A percentile compares a stretch with the other conserved stretches of the same genome.
Conservation (phyloP, 176 grass and related monocot species). For the Paspalum notatum region DNA sequence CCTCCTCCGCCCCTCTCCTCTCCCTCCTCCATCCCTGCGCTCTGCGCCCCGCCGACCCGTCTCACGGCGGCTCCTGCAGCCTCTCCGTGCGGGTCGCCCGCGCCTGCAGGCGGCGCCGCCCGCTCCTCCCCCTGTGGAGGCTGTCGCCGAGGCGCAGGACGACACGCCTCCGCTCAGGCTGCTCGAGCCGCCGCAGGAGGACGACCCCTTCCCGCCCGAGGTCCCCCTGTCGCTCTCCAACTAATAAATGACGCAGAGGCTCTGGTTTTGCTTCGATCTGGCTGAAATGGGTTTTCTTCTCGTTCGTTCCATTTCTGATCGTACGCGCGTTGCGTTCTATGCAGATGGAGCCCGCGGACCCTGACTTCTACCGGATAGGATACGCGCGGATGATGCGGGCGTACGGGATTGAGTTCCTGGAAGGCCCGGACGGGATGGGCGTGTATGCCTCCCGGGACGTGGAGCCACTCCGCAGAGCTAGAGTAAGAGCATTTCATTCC, state of each 20-base stretch:
- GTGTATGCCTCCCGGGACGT: slow-evolving; percentile 88
- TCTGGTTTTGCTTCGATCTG: neutral
- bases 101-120: slow-evolving; percentile 41
- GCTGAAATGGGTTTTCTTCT: too few species aligned
- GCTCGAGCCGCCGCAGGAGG: slow-evolving; percentile 58
- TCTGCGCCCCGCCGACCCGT: neutral
- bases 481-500: slow-evolving; percentile 49
- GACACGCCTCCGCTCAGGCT: slow-evolving; percentile 53
- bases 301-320: neutral
- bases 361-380: slow-evolving; percentile 91
- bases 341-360: slow-evolving; percentile 86
- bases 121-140: slow-evolving; percentile 12
- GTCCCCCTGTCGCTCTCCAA: neutral
- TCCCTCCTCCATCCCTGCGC: neutral
- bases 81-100: slow-evolving; percentile 33
- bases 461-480: slow-evolving; percentile 73
- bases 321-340: neutral
- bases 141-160: slow-evolving; percentile 21
- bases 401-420: slow-evolving; percentile 87
- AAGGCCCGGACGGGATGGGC: slow-evolving; percentile 84
- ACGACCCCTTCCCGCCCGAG: slow-evolving; percentile 46
- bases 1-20: neutral
- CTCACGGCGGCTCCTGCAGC: neutral
- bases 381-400: slow-evolving; percentile 83
- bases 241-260: neutral